phyloP scores from a whole-genome alignment of 805 yeast species.

The Saturnispora silvae region DNA sequence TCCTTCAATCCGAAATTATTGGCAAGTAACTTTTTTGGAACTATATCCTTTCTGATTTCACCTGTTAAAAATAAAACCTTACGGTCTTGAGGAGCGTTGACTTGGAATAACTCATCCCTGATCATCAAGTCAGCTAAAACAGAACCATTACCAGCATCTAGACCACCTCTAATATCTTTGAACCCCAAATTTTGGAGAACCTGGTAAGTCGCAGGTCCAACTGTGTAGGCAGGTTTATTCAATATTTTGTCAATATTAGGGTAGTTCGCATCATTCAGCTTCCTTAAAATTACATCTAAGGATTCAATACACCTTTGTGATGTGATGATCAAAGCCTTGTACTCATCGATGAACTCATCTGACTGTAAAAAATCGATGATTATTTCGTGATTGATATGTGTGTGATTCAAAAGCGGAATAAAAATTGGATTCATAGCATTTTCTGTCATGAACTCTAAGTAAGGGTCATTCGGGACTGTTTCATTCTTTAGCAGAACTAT shows the following conservation, averaged over 20 bases:
- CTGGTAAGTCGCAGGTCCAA: slow-evolving; percentile 79
- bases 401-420: slow-evolving; percentile 66
- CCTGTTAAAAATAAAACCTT: slow-evolving; percentile 73
- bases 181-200: slow-evolving; percentile 57
- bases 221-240: slow-evolving; percentile 60
- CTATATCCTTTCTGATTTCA: slow-evolving; percentile 67
- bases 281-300: slow-evolving; percentile 35
- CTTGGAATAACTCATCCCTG: slow-evolving; percentile 20
- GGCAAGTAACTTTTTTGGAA: slow-evolving; percentile 48
- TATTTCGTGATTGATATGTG: slow-evolving; percentile 36
- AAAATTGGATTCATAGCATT: slow-evolving; percentile 39
- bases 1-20: slow-evolving; percentile 43
- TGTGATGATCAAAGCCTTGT: slow-evolving; percentile 60
- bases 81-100: slow-evolving; percentile 13
- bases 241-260: slow-evolving; percentile 23
- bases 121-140: slow-evolving; percentile 55
- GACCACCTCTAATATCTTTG: slow-evolving; percentile 57
- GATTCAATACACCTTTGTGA: slow-evolving; percentile 90
- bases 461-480: slow-evolving; percentile 60
- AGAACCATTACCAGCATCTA: slow-evolving; percentile 71
- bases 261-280: slow-evolving; percentile 14
- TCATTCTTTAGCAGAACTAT: slow-evolving; percentile 60
- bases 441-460: slow-evolving; percentile 33
- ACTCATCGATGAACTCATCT: slow-evolving; percentile 28
- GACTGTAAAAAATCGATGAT: slow-evolving; percentile 37